Conservation (phyloP, 805 yeast genomes). For the Kockiozyma suomiensis region DNA sequence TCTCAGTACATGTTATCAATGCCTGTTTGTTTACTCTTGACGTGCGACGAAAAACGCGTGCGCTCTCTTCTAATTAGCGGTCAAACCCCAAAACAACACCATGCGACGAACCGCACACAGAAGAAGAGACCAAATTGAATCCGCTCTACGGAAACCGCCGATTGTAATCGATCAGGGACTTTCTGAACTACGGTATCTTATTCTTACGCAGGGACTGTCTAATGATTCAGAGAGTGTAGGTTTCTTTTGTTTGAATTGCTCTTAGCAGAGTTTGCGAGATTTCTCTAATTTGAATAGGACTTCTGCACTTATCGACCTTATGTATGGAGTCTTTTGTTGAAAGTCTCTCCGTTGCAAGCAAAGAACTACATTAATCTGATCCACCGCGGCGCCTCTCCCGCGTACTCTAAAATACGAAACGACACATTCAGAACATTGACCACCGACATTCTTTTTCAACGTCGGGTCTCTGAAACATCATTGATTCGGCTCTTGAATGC, state of each 20-base stretch:
- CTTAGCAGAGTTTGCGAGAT: neutral
- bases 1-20: no score
- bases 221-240: constrained; percentile 27
- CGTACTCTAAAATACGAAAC: constrained; percentile 71
- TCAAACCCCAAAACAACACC: neutral
- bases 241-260: neutral
- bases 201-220: constrained; percentile 29
- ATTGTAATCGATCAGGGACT: constrained; percentile 25
- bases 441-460: constrained; percentile 66
- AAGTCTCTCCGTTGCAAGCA: constrained; percentile 62
- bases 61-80: neutral
- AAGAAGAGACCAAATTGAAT: constrained; percentile 22
- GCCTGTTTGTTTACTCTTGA: neutral
- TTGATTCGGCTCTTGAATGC: constrained; percentile 70
- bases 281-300: constrained; percentile 37
- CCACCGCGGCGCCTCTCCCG: constrained; percentile 58
- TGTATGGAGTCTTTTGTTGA: constrained; percentile 77
- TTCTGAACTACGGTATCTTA: constrained; percentile 30
- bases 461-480: constrained; percentile 67
- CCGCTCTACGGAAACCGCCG: constrained; percentile 25
- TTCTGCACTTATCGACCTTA: constrained; percentile 69
- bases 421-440: constrained; percentile 86
- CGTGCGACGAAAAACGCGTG: neutral
- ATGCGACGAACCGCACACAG: constrained; percentile 7
- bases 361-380: constrained; percentile 58